Evolutionary conservation across 257 asterid genomes (phyloP).

Genomic region (Salvia rosmarinus): DNA sequence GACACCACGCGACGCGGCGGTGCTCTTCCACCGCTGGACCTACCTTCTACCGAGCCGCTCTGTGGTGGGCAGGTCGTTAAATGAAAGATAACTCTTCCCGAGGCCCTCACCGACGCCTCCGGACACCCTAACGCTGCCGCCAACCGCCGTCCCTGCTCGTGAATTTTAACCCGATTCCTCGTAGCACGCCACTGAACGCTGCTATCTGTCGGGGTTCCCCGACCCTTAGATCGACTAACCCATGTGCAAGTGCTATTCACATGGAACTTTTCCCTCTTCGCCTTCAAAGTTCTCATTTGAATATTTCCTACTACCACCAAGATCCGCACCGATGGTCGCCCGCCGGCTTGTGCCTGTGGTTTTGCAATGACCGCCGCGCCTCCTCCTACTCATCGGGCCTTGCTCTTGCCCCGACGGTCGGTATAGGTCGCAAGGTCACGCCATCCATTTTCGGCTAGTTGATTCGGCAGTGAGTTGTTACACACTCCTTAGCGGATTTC

Average conservation of each 20-base stretch:
- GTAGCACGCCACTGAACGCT: constrained; percentile 19
- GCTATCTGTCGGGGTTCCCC: constrained; percentile 13
- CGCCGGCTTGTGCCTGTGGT: not conserved
- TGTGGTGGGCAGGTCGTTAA: constrained; percentile 54
- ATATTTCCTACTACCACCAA: constrained; percentile 28
- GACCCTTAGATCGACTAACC: constrained; percentile 28
- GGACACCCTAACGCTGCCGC: constrained; percentile 34
- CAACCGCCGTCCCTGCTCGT: constrained; percentile 14
- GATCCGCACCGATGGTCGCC: constrained; percentile 21
- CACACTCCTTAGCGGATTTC: constrained; percentile 19
- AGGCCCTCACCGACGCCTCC: constrained; percentile 48
- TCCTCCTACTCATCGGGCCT: not conserved
- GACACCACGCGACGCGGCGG: constrained; percentile 76
- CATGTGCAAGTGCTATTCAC: constrained; percentile 27
- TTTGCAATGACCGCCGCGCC: constrained; percentile 17
- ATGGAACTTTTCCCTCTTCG: constrained; percentile 29
- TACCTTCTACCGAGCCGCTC: constrained; percentile 62
- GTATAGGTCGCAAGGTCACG: not conserved
- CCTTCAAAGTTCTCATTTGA: constrained; percentile 28
- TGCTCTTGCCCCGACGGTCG: not conserved
- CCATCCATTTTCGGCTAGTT: not conserved
- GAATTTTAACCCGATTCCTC: constrained; percentile 24
- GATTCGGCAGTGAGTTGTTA: not conserved
- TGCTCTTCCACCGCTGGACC: constrained; percentile 69
- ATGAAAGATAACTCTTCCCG: constrained; percentile 57